A percentile compares a stretch with the other conserved stretches of the same genome.
These are phyloP conservation scores for Coemansia sp. DNA, from an alignment of 192 early-diverging fungal species.

Conservation along the genomic window DNA sequence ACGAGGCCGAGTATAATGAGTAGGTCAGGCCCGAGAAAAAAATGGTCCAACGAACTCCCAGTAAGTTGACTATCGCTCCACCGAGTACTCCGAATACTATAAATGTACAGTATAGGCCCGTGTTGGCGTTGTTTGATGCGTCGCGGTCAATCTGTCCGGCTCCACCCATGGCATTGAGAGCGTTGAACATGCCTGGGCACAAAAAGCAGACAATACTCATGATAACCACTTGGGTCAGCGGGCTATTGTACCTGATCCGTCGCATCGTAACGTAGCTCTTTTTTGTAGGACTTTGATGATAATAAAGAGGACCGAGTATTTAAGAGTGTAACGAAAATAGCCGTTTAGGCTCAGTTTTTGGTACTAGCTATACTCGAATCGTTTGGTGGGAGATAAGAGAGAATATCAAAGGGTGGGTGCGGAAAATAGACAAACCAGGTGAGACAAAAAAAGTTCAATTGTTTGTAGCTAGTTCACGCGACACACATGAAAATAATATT, in stretches of 20 bases:
- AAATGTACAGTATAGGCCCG: slow-evolving; percentile 74
- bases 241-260: slow-evolving; percentile 47
- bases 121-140: slow-evolving; percentile 67
- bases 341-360: background rate
- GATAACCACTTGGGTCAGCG: slow-evolving; percentile 66
- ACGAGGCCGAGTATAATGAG: slow-evolving; percentile 73
- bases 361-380: background rate
- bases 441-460: background rate
- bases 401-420: background rate
- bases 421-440: background rate
- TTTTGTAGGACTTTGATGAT: background rate
- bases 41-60: slow-evolving; percentile 71
- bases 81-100: slow-evolving; percentile 72
- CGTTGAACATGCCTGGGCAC: slow-evolving; percentile 78
- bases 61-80: slow-evolving; percentile 73
- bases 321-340: background rate
- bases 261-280: background rate
- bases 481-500: background rate
- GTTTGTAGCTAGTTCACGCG: slow-evolving; percentile 10
- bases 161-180: slow-evolving; percentile 63
- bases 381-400: background rate
- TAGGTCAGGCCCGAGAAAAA: slow-evolving; percentile 68
- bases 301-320: background rate
- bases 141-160: slow-evolving; percentile 58
- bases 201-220: slow-evolving; percentile 71